Evolutionary conservation across 257 asterid species (phyloP), one percentile per base, ranked within the genome.

Genomic region (Solanum bukasovii): DNA sequence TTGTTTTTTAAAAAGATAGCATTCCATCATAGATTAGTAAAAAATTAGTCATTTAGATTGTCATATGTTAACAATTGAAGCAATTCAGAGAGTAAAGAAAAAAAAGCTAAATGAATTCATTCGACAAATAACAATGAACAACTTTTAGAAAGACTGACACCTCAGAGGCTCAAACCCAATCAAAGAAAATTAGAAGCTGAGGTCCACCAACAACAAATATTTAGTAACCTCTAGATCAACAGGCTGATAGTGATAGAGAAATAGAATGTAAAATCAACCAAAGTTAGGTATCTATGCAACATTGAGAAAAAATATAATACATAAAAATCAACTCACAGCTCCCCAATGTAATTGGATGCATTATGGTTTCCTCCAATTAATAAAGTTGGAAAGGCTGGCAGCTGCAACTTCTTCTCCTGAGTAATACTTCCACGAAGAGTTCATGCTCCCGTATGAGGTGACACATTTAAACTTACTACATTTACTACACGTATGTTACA

Each of bases 321-420:
- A 79, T 44, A 65, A 40, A 67, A 78, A n/a, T n/a, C 87, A 34
- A 91, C 98, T 94, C 90, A 95, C 97, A 97, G 71, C 92, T 97
- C 98, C 98, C 98, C 93, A 13, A 96, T 91, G 86, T 95, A 95
- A 92, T 95, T 95, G 87, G 98, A 96, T 13, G 99, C 98, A 90
- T 95, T 98, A 87, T 97, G 98, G 89, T 96, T 97, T 40, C 99
- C 98, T 11, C 98, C 98, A 63, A 97, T 92, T 87, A 95, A 96
- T 88, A 97, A 92, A 82, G 98, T 95, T 84, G 98, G 98, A 89
- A 92, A 87, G 86, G 98, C 46, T 14, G 12, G 40, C 40, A 71
- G 40, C 40, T 77, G 98, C 98, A 81, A 83, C 81, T 92, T 97
- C 96, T 91, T 97, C 98, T 88, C 98, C 98, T 0, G 98, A 94